Percentiles rank a stretch among this genome's conserved stretches.
phyloP scores from a whole-genome alignment of 2,329 filamentous ascomycete genomes.

The Alternaria gansuensis region DNA sequence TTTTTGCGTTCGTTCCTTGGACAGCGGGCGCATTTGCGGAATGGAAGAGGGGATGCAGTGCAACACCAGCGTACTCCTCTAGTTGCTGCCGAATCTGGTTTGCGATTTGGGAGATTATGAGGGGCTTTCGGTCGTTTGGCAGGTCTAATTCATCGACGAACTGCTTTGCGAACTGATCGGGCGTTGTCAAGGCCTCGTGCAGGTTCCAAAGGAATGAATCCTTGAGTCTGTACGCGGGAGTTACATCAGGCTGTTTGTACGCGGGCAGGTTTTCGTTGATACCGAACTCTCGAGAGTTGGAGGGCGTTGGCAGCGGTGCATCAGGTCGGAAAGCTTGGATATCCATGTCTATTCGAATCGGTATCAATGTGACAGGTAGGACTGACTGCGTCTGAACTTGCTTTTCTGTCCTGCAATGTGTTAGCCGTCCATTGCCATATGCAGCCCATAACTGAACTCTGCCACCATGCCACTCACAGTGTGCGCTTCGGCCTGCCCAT shows the following conservation, averaged over 20 bases:
- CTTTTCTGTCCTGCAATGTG: conserved; percentile 61
- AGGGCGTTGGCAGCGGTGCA: conserved; percentile 70
- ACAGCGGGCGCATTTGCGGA: conserved; percentile 51
- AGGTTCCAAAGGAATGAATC: conserved; percentile 99
- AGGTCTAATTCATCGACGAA: conserved; percentile 94
- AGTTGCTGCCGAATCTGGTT: conserved; percentile 94
- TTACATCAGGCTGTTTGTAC: conserved; percentile 80
- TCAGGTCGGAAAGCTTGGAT: conserved; percentile 78
- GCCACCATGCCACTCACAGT: conserved; percentile 52
- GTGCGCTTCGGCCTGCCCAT: conserved; percentile 74
- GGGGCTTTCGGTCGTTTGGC: conserved; percentile 70
- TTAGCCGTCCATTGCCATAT: conserved; percentile 17
- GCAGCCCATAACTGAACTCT: not conserved
- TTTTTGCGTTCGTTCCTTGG: conserved; percentile 43
- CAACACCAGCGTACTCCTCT: conserved; percentile 94
- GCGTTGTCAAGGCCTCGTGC: conserved; percentile 91
- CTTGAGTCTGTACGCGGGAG: conserved; percentile 85
- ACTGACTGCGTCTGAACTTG: conserved; percentile 73
- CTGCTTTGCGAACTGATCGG: conserved; percentile 91
- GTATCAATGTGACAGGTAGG: conserved; percentile 88
- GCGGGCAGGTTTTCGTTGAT: conserved; percentile 78
- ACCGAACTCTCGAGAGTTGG: conserved; percentile 64
- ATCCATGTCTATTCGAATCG: conserved; percentile 95
- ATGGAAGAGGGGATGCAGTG: conserved; percentile 91
- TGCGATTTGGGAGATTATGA: conserved; percentile 81